Evolutionary conservation across 495 filamentous ascomycete species (phyloP), one percentile per base, ranked within the genome.

Genomic region (Mycothermus thermophilus): DNA sequence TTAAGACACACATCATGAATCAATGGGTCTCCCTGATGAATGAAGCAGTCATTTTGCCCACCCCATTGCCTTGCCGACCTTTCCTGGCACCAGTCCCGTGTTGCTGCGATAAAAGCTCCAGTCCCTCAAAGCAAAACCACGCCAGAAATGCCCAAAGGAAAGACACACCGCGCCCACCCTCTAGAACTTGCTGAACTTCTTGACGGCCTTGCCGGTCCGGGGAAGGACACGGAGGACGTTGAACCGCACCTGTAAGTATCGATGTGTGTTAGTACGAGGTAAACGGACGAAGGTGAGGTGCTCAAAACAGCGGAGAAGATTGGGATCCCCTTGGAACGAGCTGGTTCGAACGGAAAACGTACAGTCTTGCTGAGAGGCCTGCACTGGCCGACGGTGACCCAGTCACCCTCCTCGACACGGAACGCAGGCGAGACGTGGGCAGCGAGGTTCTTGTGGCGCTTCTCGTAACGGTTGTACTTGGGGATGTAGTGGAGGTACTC

Each of bases 401-500:
- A 79, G 66, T 99, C 92, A 75, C 90, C 90, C 54, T 94, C 88
- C 75, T 90, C 82, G 54, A 96, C 85, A 90, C 90, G 90, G 83
- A 99, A 99, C 63, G 88, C 88, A 52, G 90, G 90, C 38, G 85
- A 93, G 43, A 96, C 90, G 75, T 99, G 90, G 43, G 88, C 92
- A 49, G 90, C 80, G 28, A 99, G 71, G 77, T 99, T 99, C 81
- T 93, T 96, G 78, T 99, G 90, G 57, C 90, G 73, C 75, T 93
- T 95, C 83, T 99, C 92, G 68, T 99, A 99, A 76, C 90, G 79
- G 59, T 81, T 70, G 75, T 95, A 96, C 69, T 96, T 96, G 59
- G 87, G 87, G 60, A 96, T 76, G 77, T 82, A 96, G 76, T 96
- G 90, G 47, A 97, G 87, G 73, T 96, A 99, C 74, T 99, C 92